phyloP scores from a whole-genome alignment of 805 yeast genomes.

The Candida corydali region DNA sequence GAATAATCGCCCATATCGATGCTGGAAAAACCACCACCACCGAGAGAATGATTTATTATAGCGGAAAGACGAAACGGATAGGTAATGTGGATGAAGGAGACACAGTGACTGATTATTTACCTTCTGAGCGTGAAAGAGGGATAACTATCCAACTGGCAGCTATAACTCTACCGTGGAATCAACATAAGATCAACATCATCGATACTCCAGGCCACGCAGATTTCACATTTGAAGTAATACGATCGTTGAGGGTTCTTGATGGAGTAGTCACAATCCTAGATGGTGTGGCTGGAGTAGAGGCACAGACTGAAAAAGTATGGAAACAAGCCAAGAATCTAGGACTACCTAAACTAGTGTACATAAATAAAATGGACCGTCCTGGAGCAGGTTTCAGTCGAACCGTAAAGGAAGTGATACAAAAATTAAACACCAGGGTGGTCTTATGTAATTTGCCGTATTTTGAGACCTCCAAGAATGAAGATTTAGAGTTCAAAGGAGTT shows the following conservation, averaged over 20 bases:
- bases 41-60: slow-evolving; percentile 87
- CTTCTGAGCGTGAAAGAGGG: slow-evolving; percentile 88
- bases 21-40: slow-evolving; percentile 99
- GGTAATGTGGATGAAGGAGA: slow-evolving; percentile 97
- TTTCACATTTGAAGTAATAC: slow-evolving; percentile 88
- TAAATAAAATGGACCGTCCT: slow-evolving; percentile 93
- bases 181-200: slow-evolving; percentile 73
- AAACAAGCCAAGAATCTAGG: slow-evolving; percentile 64
- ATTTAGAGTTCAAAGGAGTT: slow-evolving; percentile 58
- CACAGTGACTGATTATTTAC: slow-evolving; percentile 88
- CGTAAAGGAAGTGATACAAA: slow-evolving; percentile 74
- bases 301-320: slow-evolving; percentile 98
- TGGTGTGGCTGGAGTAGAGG: slow-evolving; percentile 97
- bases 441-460: slow-evolving; percentile 78
- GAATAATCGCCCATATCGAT: slow-evolving; percentile 98
- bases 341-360: slow-evolving; percentile 75
- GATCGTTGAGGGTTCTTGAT: slow-evolving; percentile 87
- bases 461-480: slow-evolving; percentile 23
- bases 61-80: slow-evolving; percentile 73
- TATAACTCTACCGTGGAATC: slow-evolving; percentile 82
- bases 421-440: slow-evolving; percentile 69
- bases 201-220: slow-evolving; percentile 99
- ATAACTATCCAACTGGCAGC: slow-evolving; percentile 97
- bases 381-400: slow-evolving; percentile 95
- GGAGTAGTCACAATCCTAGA: slow-evolving; percentile 92